Evolutionary conservation across 2,329 filamentous ascomycete species (phyloP), one percentile per base, ranked within the genome.

Genomic region (Pseudonectria buxi): DNA sequence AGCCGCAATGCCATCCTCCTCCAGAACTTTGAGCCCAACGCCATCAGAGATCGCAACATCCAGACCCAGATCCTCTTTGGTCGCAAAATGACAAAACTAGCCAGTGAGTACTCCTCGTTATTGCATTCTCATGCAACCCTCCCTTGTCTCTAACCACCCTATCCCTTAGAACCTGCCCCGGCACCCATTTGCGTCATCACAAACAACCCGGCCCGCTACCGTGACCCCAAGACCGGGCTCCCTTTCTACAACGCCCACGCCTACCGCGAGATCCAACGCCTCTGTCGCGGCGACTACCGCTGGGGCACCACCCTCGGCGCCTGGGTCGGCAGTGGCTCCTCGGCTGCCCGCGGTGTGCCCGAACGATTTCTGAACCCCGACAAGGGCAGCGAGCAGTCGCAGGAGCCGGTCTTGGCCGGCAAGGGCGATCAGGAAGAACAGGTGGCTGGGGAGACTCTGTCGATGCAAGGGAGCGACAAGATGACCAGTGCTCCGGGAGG

Each of bases 271-370:
- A 83, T 96, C 30, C 82, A 86, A 51, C 77, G 81, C 36, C 71
- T 94, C 11, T 64, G 77, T 34, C 74, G 69, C 2, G 83, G 86
- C 28, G 79, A 86, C 29, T 89, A 88, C 58, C 76, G 76, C 39
- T 98, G 86, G 85, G 94, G 88, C 56, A 71, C 70, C 22, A 69
- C 92, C 47, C 62, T 94, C 22, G 88, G 86, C 6, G 85, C 82
- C 12, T 98, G 89, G 74, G 81, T 90, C 4, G 90, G 90, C 1
- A 74, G 71, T 46, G 71, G 67, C 45, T 68, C 66, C 56, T 66
- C 62, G 49, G 77, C 86, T 0, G 85, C 84, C 7, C 71, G 70
- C 26, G 89, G 88, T 6, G 89, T 95, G 15, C 90, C 88, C 1
- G 79, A 78, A 39, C 75, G 86, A 33, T 96, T 95, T 56, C 42